Conservation (phyloP, 305 asterid species). For the Salvia sclarea region DNA sequence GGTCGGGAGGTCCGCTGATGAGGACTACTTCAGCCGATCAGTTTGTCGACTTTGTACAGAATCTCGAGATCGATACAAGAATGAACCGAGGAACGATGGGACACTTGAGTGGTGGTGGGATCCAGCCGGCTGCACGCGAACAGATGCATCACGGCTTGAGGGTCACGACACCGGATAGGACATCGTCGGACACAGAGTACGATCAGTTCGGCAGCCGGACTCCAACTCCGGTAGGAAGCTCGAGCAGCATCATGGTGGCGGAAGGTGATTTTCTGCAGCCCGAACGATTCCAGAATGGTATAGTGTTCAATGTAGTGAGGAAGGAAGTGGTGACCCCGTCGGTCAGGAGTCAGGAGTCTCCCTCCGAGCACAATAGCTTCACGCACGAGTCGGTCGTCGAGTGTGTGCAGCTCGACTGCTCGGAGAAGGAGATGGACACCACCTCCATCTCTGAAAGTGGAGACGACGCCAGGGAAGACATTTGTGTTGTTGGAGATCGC, state of each 20-base stretch:
- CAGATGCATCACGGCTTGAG: constrained; percentile 36
- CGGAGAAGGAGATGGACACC: constrained; percentile 53
- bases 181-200: constrained; percentile 53
- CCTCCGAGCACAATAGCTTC: constrained; percentile 39
- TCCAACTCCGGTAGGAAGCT: constrained; percentile 27
- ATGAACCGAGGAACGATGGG: constrained; percentile 34
- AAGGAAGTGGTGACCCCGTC: constrained; percentile 70
- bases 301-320: constrained; percentile 76
- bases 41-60: constrained; percentile 76
- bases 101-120: constrained; percentile 31
- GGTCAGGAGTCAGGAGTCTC: constrained; percentile 50
- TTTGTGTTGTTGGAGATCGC: constrained; percentile 15
- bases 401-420: constrained; percentile 67
- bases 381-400: constrained; percentile 50
- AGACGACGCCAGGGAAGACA: constrained; percentile 36
- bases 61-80: constrained; percentile 52
- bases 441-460: constrained; percentile 56
- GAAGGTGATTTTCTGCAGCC: constrained; percentile 89
- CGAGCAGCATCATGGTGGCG: constrained; percentile 66
- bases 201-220: constrained; percentile 41
- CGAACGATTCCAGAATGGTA: constrained; percentile 64
- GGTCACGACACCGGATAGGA: constrained; percentile 48
- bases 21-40: constrained; percentile 83
- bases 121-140: constrained; percentile 36
- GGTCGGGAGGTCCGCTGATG: constrained; percentile 95